phyloP scores from a whole-genome alignment of 2,329 filamentous ascomycete genomes.

The Zymoseptoria ardabiliae region DNA sequence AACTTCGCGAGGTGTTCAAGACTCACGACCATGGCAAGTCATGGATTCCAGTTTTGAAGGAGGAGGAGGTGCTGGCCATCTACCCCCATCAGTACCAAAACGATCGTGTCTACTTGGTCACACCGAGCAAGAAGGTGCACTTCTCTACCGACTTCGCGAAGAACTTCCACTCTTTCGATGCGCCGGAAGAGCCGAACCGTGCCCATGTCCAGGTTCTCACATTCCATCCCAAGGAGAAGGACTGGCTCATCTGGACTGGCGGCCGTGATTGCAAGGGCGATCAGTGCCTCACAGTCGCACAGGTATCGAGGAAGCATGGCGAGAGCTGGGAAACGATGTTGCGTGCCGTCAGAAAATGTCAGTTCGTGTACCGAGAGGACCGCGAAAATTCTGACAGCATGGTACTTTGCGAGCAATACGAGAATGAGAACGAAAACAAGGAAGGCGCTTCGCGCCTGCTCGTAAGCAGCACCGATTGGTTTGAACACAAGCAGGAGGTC shows the following conservation, averaged over 20 bases:
- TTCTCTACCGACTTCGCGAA: conserved; percentile 77
- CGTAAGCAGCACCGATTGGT: conserved; percentile 71
- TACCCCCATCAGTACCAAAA: conserved; percentile 73
- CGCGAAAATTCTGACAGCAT: conserved; percentile 55
- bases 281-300: conserved; percentile 66
- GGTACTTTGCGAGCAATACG: conserved; percentile 56
- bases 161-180: conserved; percentile 65
- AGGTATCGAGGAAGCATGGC: conserved; percentile 71
- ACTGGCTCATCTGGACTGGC: conserved; percentile 91
- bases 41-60: conserved; percentile 59
- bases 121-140: conserved; percentile 57
- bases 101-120: conserved; percentile 82
- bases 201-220: conserved; percentile 49
- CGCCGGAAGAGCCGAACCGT: conserved; percentile 54
- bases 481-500: conserved; percentile 56
- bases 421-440: conserved; percentile 50
- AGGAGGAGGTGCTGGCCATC: conserved; percentile 62
- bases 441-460: conserved; percentile 57
- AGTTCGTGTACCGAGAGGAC: conserved; percentile 68
- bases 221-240: conserved; percentile 78
- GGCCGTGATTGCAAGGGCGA: conserved; percentile 56
- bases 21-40: conserved; percentile 81
- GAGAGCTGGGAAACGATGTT: conserved; percentile 66
- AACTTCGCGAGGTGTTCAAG: conserved; percentile 58
- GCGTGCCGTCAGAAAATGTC: conserved; percentile 70